These are phyloP conservation scores for Blastomyces parvus DNA, from an alignment of 2,329 filamentous ascomycete genomes.

Conservation along the genomic window DNA sequence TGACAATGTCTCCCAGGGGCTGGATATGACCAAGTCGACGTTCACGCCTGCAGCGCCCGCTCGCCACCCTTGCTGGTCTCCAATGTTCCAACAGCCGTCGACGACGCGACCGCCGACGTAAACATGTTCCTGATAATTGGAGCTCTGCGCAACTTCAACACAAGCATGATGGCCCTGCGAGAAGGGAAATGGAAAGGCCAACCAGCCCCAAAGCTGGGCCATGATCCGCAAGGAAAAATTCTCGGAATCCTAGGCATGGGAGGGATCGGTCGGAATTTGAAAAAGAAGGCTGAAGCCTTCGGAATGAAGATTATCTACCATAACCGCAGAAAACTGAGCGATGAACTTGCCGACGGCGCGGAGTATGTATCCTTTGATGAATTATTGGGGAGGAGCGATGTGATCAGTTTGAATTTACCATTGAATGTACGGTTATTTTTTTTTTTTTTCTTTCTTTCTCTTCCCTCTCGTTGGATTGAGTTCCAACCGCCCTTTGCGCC, in stretches of 20 bases:
- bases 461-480: neutral
- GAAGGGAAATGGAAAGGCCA: conserved; percentile 58
- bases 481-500: neutral
- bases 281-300: conserved; percentile 63
- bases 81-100: conserved; percentile 70
- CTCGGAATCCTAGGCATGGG: conserved; percentile 81
- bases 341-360: conserved; percentile 39
- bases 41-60: conserved; percentile 58
- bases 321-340: conserved; percentile 55
- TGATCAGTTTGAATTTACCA: conserved; percentile 70
- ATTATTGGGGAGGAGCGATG: conserved; percentile 59
- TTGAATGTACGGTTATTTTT: conserved; percentile 55
- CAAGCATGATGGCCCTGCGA: conserved; percentile 56
- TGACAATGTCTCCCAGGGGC: conserved; percentile 42
- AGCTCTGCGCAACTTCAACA: conserved; percentile 63
- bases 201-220: conserved; percentile 49
- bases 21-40: conserved; percentile 76
- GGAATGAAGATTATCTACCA: conserved; percentile 68
- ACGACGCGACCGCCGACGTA: conserved; percentile 74
- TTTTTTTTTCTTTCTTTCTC: neutral
- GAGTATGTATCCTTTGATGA: conserved; percentile 58
- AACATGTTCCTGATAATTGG: conserved; percentile 75
- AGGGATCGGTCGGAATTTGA: conserved; percentile 70
- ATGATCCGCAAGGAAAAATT: conserved; percentile 68
- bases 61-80: conserved; percentile 56